These are phyloP conservation scores for Udeniomyces megalosporus DNA, from an alignment of 768 basidiomycete genomes.

Conservation along the genomic window DNA sequence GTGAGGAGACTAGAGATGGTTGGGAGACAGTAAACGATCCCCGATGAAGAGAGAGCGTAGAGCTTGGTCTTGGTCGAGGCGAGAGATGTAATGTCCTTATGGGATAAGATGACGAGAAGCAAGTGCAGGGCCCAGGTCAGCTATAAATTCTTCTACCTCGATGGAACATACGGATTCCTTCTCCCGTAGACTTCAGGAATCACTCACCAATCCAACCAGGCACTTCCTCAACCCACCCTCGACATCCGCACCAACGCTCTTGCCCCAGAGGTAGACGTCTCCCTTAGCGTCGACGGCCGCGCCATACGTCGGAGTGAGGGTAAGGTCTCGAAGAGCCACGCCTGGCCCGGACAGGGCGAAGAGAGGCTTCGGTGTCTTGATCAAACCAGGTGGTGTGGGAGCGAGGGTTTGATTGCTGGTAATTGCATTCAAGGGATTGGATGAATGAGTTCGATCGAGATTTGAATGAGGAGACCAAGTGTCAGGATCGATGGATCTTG, in stretches of 20 bases:
- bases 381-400: background rate
- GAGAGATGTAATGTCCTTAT: constrained; percentile 4
- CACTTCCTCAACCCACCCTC: constrained; percentile 8
- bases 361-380: constrained; percentile 2
- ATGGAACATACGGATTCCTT: background rate
- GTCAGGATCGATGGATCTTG: too few relatives aligned
- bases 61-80: constrained; percentile 9
- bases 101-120: background rate
- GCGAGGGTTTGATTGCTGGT: too few relatives aligned
- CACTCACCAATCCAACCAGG: constrained; percentile 6
- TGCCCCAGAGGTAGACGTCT: constrained; percentile 15
- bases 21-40: constrained; percentile 10
- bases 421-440: too few relatives aligned
- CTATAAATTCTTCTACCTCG: background rate
- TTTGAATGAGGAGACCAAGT: too few relatives aligned
- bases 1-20: background rate
- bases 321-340: constrained; percentile 7
- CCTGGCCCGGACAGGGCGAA: constrained; percentile 7
- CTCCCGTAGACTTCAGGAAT: too few relatives aligned
- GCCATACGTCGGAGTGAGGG: constrained; percentile 3
- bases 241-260: background rate
- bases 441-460: too few relatives aligned
- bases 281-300: constrained; percentile 10
- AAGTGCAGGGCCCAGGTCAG: too few relatives aligned
- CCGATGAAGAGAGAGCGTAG: constrained; percentile 8